Conservation (phyloP, 208 protist species). For the Porcisia hertigi region DNA sequence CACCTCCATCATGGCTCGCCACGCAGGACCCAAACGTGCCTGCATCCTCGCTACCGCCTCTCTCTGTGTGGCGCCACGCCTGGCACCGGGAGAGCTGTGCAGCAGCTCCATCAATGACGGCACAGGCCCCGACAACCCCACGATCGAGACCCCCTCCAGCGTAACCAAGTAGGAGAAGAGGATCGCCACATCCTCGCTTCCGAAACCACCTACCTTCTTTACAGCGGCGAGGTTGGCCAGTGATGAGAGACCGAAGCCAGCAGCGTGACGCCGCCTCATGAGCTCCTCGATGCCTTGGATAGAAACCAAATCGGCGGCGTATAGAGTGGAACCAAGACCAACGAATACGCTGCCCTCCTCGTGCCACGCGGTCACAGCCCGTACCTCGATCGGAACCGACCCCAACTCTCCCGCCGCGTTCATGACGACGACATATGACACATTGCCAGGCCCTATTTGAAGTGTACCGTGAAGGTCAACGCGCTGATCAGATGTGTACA, state of each 20-base stretch:
- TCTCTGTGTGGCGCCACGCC: constrained; percentile 2
- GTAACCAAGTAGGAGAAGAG: constrained; percentile 61
- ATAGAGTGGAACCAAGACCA: constrained; percentile 58
- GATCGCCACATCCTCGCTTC: constrained; percentile 44
- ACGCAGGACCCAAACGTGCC: constrained; percentile 12
- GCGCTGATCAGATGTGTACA: constrained; percentile 18
- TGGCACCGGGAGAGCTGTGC: neutral
- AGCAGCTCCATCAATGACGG: constrained; percentile 66
- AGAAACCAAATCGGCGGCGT: constrained; percentile 46
- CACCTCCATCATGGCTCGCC: constrained; percentile 3
- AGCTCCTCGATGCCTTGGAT: constrained; percentile 59
- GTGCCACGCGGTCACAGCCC: constrained; percentile 55
- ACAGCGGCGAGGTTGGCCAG: constrained; percentile 50
- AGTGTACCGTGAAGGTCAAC: constrained; percentile 30
- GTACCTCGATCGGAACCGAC: constrained; percentile 54
- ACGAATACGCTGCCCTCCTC: constrained; percentile 64
- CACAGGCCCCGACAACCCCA: constrained; percentile 46
- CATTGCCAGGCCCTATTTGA: constrained; percentile 46
- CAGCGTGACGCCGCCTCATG: constrained; percentile 66
- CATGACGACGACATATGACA: constrained; percentile 68
- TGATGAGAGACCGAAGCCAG: constrained; percentile 72
- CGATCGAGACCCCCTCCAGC: constrained; percentile 58
- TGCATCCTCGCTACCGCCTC: neutral
- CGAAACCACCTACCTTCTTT: constrained; percentile 21
- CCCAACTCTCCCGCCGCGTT: constrained; percentile 64